Percentiles rank a stretch among this genome's conserved stretches.
Conservation (phyloP, 176 grass and related monocot genomes). For the Ensete glaucum region DNA sequence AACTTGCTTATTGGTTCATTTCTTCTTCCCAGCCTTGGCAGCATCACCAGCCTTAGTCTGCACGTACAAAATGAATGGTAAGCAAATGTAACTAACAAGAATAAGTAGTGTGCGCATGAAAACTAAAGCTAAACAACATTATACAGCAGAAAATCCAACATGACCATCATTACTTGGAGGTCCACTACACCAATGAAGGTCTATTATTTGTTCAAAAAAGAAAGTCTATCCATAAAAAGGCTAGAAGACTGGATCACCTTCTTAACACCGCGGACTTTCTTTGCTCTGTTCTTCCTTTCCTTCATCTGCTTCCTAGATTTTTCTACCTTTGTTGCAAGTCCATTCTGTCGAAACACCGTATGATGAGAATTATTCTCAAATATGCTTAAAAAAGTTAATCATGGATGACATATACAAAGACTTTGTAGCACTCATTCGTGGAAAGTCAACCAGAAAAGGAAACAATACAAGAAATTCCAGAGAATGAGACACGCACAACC, state of each 20-base stretch:
- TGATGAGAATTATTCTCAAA: background rate
- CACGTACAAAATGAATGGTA: background rate
- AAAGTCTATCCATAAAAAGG: background rate
- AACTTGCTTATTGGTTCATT: constrained; percentile 26
- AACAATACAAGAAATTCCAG: background rate
- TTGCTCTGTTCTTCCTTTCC: constrained; percentile 65
- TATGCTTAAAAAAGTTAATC: background rate
- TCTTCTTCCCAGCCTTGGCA: constrained; percentile 38
- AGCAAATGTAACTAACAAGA: background rate
- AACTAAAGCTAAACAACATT: too few species aligned
- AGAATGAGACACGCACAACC: too few species aligned
- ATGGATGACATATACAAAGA: background rate
- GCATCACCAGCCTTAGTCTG: constrained; percentile 65
- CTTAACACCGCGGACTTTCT: constrained; percentile 63
- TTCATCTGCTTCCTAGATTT: constrained; percentile 73
- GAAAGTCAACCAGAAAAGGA: background rate
- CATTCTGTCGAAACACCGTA: constrained; percentile 31
- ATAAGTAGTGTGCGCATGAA: too few species aligned
- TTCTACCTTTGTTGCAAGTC: constrained; percentile 57
- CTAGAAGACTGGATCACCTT: constrained; percentile 31
- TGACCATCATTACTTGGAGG: too few species aligned
- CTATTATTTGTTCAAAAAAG: background rate
- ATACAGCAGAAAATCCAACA: background rate
- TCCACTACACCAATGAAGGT: background rate
- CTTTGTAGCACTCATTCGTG: too few species aligned